These are phyloP conservation scores for Ustilago vetiveriae DNA, from an alignment of 1,284 basidiomycete genomes.

Conservation along the genomic window DNA sequence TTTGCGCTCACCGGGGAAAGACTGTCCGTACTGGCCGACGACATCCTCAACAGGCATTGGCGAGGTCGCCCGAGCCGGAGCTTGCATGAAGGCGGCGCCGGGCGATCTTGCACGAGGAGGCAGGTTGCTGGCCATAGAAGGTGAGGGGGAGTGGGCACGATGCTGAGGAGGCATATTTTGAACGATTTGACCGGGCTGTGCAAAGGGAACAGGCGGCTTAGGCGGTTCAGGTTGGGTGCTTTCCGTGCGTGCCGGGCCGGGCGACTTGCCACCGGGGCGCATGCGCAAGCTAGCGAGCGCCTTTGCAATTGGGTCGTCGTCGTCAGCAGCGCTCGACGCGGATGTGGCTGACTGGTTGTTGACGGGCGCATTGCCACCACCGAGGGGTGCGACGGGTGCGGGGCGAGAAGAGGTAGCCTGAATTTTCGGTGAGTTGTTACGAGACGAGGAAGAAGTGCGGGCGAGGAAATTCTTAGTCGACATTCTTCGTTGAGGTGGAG, in stretches of 20 bases:
- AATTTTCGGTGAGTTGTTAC: slow-evolving; percentile 26
- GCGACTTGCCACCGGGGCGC: slow-evolving; percentile 54
- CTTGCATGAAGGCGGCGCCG: slow-evolving; percentile 78
- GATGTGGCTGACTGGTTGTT: slow-evolving; percentile 5
- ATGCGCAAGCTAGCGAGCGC: slow-evolving; percentile 73
- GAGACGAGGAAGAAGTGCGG: slow-evolving; percentile 57
- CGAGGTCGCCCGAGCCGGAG: slow-evolving; percentile 71
- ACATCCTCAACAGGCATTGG: slow-evolving; percentile 78
- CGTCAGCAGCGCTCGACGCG: slow-evolving; percentile 63
- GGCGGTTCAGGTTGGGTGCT: slow-evolving; percentile 29
- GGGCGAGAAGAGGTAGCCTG: slow-evolving; percentile 31
- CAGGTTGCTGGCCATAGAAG: slow-evolving; percentile 39
- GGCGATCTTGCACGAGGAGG: slow-evolving; percentile 76
- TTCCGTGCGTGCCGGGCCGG: slow-evolving; percentile 44
- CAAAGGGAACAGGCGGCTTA: slow-evolving; percentile 22
- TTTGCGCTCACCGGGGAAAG: slow-evolving; percentile 82
- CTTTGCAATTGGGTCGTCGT: slow-evolving; percentile 78
- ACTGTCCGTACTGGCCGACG: slow-evolving; percentile 80
- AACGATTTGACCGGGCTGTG: slow-evolving; percentile 40
- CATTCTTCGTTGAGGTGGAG: slow-evolving; percentile 43
- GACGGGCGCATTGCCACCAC: slow-evolving; percentile 6
- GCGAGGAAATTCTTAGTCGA: slow-evolving; percentile 56
- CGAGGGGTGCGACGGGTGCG: slow-evolving; percentile 33
- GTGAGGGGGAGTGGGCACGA: slow-evolving; percentile 44
- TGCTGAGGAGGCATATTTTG: slow-evolving; percentile 45